These are phyloP conservation scores for Alternaria dauci DNA, from an alignment of 2,329 filamentous ascomycete genomes.

Conservation along the genomic window DNA sequence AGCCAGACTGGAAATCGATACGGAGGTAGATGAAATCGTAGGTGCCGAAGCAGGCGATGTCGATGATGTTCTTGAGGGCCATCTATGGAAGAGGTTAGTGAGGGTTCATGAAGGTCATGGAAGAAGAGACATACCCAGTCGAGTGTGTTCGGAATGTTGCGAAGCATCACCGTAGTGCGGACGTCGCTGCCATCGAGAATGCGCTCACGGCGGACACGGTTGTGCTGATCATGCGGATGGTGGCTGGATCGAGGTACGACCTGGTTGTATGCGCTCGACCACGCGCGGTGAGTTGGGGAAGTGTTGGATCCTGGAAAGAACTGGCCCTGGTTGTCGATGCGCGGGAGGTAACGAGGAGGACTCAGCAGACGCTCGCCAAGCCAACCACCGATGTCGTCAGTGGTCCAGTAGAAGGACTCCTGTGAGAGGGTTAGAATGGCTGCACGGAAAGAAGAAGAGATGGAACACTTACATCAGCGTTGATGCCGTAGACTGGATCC, in stretches of 20 bases:
- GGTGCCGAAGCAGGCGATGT: conserved; percentile 78
- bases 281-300: background rate
- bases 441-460: background rate
- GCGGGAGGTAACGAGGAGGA: conserved; percentile 31
- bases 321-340: conserved; percentile 33
- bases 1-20: conserved; percentile 66
- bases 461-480: conserved; percentile 23
- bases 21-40: conserved; percentile 97
- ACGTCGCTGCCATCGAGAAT: conserved; percentile 57
- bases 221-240: conserved; percentile 44
- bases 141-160: conserved; percentile 95
- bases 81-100: conserved; percentile 33
- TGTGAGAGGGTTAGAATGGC: conserved; percentile 27
- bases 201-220: conserved; percentile 49
- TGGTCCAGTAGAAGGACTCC: conserved; percentile 34
- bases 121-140: conserved; percentile 58
- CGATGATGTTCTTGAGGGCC: conserved; percentile 76
- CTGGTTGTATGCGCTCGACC: background rate
- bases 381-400: conserved; percentile 28
- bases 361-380: conserved; percentile 26
- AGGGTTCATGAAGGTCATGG: background rate
- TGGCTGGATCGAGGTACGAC: conserved; percentile 3
- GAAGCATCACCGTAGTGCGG: conserved; percentile 79
- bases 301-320: conserved; percentile 28
- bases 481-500: conserved; percentile 22